Base-by-base conservation (phyloP, 768 basidiomycete species). In the Lyophyllum shimeji region DNA sequence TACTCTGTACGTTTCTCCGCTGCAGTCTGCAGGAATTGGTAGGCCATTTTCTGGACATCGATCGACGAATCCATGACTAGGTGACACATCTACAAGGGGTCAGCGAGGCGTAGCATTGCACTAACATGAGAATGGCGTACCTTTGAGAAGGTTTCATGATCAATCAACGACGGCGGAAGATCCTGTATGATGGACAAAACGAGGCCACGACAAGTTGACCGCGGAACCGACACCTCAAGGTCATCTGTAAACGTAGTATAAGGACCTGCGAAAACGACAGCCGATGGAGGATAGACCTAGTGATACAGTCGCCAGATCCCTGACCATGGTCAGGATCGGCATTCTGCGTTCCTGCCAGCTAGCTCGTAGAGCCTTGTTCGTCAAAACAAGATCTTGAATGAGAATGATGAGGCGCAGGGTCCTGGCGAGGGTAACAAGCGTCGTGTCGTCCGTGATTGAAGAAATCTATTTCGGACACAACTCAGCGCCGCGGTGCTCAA, bases 1-100 rank as follows among this genome's bases (percentile, higher is more conserved):
- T 90, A 72, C 53, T 95, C 89, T 0, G 95, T 96, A 33, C 84
- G 79, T 65, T 84, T 88, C 60, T 76, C 75, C 18, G 93, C 86
- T 11, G 91, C 87, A 44, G 76, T 76, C 33, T 77, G 80, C 23
- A 96, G 76, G 2, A 97, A 76, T 43, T 80, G 76, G 66, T 95
- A 94, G 0, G 89, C 83, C 74, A 87, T 85, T 65, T 83, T 84
- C 65, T 95, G 93, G 1, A 94, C 86, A 21, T 82, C 77, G 3
- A 62, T 53, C 1, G 78, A 81, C 65, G 77, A 17, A 78, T 95
- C 91, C 17, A 75, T 76, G 17, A 98, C 72, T 7, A 97, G 76
- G 64, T 92, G 87, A 56, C 85, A 87, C 80, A 95, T 89, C 91
- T 95, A 61, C 0, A 48, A 24, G 27, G 15, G 25, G 27, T 27